phyloP scores from a whole-genome alignment of 768 basidiomycete species.

The Gloeopeniophorella convolvens region DNA sequence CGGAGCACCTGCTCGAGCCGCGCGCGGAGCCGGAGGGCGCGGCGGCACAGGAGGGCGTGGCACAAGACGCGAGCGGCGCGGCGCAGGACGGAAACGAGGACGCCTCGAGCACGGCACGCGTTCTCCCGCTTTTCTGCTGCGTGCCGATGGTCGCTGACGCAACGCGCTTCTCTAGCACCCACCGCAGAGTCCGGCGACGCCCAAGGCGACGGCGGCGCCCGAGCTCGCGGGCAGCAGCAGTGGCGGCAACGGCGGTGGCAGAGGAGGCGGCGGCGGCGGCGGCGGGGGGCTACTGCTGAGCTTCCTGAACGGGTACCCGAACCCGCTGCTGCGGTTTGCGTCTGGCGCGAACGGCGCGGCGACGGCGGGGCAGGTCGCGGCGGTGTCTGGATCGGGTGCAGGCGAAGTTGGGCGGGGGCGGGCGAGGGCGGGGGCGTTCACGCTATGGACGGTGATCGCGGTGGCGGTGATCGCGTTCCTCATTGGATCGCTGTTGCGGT shows the following conservation, averaged over 20 bases:
- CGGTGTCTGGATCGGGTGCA: too few relatives aligned
- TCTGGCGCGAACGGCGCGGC: conserved; percentile 18
- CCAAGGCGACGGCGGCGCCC: conserved; percentile 22
- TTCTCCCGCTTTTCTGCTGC: background rate
- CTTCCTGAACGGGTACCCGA: conserved; percentile 57
- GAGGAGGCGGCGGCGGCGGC: conserved; percentile 25
- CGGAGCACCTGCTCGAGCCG: conserved; percentile 51
- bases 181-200: conserved; percentile 22
- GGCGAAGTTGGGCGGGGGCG: too few relatives aligned
- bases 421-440: conserved; percentile 30
- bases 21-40: conserved; percentile 17
- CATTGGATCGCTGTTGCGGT: conserved; percentile 84
- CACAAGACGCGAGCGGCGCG: conserved; percentile 8
- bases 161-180: conserved; percentile 5
- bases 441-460: conserved; percentile 56
- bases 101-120: conserved; percentile 13
- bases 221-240: conserved; percentile 31
- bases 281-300: conserved; percentile 40
- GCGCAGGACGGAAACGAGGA: conserved; percentile 13
- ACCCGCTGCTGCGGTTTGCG: conserved; percentile 49
- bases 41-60: conserved; percentile 20
- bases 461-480: conserved; percentile 85
- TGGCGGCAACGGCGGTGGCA: conserved; percentile 20
- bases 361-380: conserved; percentile 1
- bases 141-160: background rate